phyloP scores from a whole-genome alignment of 2,329 filamentous ascomycete species.

The Beauveria asiatica region DNA sequence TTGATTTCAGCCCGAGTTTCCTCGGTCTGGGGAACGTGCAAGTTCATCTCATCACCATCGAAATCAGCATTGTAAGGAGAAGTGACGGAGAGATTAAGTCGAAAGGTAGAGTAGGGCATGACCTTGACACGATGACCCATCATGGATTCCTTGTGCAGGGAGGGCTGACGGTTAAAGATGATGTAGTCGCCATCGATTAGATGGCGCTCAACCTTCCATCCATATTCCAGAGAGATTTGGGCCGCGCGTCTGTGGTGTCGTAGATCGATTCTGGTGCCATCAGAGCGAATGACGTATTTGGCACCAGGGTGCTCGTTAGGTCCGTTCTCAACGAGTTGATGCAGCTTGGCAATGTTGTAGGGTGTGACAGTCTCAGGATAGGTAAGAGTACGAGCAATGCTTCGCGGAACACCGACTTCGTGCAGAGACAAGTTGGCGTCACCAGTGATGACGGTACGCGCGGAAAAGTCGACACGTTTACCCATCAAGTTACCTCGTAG shows the following conservation, averaged over 20 bases:
- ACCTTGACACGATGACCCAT: conserved; percentile 97
- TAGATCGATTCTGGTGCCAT: conserved; percentile 89
- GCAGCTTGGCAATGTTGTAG: conserved; percentile 93
- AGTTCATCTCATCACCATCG: conserved; percentile 99
- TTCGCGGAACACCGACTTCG: conserved; percentile 92
- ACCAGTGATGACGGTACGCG: conserved; percentile 98
- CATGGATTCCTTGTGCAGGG: conserved; percentile 99
- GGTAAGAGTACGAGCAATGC: conserved; percentile 85
- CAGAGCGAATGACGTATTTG: conserved; percentile 89
- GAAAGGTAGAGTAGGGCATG: conserved; percentile 98
- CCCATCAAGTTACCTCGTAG: conserved; percentile 98
- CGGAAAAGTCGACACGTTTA: conserved; percentile 98
- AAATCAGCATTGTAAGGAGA: conserved; percentile 99
- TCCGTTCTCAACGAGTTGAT: conserved; percentile 82
- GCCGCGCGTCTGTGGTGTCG: conserved; percentile 85
- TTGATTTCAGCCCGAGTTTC: conserved; percentile 92
- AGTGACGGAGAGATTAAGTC: conserved; percentile 93
- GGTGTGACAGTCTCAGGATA: conserved; percentile 97
- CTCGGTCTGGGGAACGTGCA: conserved; percentile 96
- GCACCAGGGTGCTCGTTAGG: conserved; percentile 93
- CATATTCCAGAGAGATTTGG: conserved; percentile 82
- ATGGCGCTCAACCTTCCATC: conserved; percentile 98
- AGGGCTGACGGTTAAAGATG: conserved; percentile 99
- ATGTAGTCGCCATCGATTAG: conserved; percentile 95
- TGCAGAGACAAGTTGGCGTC: conserved; percentile 94